phyloP scores from a whole-genome alignment of 805 yeast genomes.

The Blastobotrys americana region DNA sequence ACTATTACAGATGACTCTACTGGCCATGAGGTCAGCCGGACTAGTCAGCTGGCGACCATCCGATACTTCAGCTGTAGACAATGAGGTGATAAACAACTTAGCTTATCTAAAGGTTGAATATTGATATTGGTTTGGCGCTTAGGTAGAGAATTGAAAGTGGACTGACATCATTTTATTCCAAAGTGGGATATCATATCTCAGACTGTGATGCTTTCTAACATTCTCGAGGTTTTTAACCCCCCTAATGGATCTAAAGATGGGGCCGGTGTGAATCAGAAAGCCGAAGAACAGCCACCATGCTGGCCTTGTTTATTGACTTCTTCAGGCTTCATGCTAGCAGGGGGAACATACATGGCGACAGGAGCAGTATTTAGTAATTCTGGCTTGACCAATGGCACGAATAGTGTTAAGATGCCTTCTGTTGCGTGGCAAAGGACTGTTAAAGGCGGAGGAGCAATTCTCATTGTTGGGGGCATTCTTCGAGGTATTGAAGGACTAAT shows the following conservation, averaged over 20 bases:
- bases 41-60: no score
- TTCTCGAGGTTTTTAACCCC: constrained; percentile 21
- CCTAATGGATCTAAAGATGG: constrained; percentile 2
- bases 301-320: constrained; percentile 64
- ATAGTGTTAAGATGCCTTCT: constrained; percentile 14
- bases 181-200: no score
- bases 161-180: no score
- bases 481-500: constrained; percentile 56
- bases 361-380: constrained; percentile 44
- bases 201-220: constrained; percentile 16
- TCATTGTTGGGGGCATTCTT: constrained; percentile 51
- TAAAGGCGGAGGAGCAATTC: constrained; percentile 45
- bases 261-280: neutral
- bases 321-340: constrained; percentile 47
- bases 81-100: no score
- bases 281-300: constrained; percentile 43
- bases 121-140: no score
- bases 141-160: no score
- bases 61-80: no score
- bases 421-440: constrained; percentile 47
- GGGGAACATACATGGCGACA: constrained; percentile 56
- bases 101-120: no score
- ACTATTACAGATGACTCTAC: no score
- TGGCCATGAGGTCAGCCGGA: no score
- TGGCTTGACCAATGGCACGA: no score